Base-by-base conservation (phyloP, 805 yeast genomes). In the Cyberlindnera xishuangbannaensis region DNA sequence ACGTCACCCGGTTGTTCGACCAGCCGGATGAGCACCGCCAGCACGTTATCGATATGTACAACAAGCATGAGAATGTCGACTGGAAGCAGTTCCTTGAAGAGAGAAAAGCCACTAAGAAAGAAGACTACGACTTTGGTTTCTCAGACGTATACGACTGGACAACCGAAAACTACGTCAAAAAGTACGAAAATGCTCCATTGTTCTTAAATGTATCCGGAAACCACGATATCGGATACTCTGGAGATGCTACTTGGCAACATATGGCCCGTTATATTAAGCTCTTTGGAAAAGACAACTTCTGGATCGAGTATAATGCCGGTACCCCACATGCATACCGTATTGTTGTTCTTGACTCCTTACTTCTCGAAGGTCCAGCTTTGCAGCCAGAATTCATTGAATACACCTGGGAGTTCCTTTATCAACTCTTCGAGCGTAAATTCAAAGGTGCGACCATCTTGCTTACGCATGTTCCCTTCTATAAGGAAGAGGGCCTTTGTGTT, bases 191-290 rank as follows among this genome's bases (percentile, higher is more conserved):
- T 22, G 75, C 73, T 38, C 88, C 85, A 9, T 59, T 83, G 23
- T 75, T 90, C 51, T 71, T 86, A 40, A 92, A 92, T 55, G 63
- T 92, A 29, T 79, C 95, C 2, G 98, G 98, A 2, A 92, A 92
- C 55, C 98, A 92, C 55, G 98, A 92, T 56, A 78, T 90, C 30
- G 98, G 98, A 0, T 90, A 92, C 55, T 74, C 83, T 30, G 97
- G 97, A 1, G 98, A 92, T 58, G 85, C 94, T 25, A 87, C 95
- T 0, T 77, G 78, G 64, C 96, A 85, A 50, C 95, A 94, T 50
- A 75, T 86, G 76, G 74, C 84, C 2, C 67, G 98, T 44, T 92
- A 76, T 61, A 69, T 67, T 34, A 62, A 63, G 25, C 61, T 82
- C 18, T 92, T 83, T 59, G 98, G 98, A 21, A 74, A 77, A 47